Percentiles rank a stretch among this genome's conserved stretches.
These are phyloP conservation scores for Hexamita inflata DNA, from an alignment of 208 protist genomes.

Conservation along the genomic window DNA sequence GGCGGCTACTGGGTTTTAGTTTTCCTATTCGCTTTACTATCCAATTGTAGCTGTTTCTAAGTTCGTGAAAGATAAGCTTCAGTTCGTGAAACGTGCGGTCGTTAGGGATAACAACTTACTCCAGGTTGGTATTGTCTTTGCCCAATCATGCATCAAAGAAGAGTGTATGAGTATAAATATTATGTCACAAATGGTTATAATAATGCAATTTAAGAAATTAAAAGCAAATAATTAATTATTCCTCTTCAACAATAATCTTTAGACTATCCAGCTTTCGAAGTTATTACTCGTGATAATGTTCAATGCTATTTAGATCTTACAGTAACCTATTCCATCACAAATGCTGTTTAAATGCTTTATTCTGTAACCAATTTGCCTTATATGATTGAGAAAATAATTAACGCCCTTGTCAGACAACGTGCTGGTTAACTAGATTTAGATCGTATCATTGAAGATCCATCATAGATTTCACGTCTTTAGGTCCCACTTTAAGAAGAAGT, in stretches of 20 bases:
- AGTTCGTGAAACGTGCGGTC: too few relatives aligned
- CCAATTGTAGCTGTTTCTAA: too few relatives aligned
- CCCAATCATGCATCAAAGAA: too few relatives aligned
- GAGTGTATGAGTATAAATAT: too few relatives aligned
- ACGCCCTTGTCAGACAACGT: not conserved
- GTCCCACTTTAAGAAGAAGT: not conserved
- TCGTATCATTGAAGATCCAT: not conserved
- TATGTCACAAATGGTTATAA: too few relatives aligned
- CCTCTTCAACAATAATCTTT: not conserved
- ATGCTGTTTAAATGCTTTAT: not conserved
- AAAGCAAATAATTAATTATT: not conserved
- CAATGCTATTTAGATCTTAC: not conserved
- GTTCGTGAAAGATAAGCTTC: too few relatives aligned
- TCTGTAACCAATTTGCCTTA: not conserved
- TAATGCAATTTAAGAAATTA: not conserved
- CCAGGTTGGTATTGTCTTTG: too few relatives aligned
- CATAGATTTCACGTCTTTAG: not conserved
- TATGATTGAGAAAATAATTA: not conserved
- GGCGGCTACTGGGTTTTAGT: too few relatives aligned
- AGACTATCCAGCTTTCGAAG: not conserved
- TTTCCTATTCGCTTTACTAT: too few relatives aligned
- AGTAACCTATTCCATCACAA: not conserved
- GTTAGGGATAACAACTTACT: too few relatives aligned
- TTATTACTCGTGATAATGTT: not conserved
- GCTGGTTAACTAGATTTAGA: not conserved